Evolutionary conservation across 2,329 filamentous ascomycete genomes (phyloP).

Genomic region (Cladorrhinum sp.): DNA sequence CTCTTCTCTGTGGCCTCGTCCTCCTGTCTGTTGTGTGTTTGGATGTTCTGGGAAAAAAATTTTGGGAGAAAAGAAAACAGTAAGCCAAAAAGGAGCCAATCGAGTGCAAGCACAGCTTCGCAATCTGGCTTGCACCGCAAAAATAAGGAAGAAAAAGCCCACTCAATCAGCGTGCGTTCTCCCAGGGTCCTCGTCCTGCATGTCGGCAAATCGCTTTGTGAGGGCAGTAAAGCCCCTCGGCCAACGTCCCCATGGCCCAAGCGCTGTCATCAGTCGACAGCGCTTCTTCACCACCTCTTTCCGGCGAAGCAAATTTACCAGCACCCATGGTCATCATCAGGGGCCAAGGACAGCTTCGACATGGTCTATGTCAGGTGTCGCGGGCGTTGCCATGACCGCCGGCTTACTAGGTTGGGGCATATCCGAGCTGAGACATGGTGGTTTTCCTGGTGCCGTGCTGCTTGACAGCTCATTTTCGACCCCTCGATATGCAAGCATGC

Average conservation of each 20-base stretch:
- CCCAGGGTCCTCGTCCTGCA: slow-evolving; percentile 26
- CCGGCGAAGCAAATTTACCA: slow-evolving; percentile 17
- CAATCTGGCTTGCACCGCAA: slow-evolving; percentile 10
- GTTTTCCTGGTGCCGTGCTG: slow-evolving; percentile 27
- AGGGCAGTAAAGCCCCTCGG: slow-evolving; percentile 31
- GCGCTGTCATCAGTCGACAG: slow-evolving; percentile 18
- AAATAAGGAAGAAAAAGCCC: not conserved
- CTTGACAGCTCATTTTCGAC: slow-evolving; percentile 29
- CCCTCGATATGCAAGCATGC: slow-evolving; percentile 40
- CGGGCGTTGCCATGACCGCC: slow-evolving; percentile 39
- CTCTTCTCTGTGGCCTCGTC: not conserved
- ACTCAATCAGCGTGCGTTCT: slow-evolving; percentile 6
- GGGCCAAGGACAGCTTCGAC: slow-evolving; percentile 22
- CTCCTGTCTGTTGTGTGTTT: not conserved
- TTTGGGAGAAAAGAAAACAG: not conserved
- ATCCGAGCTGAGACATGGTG: slow-evolving; percentile 31
- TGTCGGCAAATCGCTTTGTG: slow-evolving; percentile 31
- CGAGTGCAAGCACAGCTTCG: slow-evolving; percentile 9
- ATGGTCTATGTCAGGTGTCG: slow-evolving; percentile 35
- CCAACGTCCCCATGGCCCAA: slow-evolving; percentile 21
- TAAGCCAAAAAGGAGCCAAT: slow-evolving; percentile 8
- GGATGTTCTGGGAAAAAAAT: not conserved
- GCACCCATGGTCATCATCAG: slow-evolving; percentile 4
- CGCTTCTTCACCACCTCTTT: slow-evolving; percentile 25
- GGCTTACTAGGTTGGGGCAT: slow-evolving; percentile 42